Evolutionary conservation across 139 green algal genomes (phyloP), one percentile per base, ranked within the genome.

Genomic region (Chlorella ohadii): DNA sequence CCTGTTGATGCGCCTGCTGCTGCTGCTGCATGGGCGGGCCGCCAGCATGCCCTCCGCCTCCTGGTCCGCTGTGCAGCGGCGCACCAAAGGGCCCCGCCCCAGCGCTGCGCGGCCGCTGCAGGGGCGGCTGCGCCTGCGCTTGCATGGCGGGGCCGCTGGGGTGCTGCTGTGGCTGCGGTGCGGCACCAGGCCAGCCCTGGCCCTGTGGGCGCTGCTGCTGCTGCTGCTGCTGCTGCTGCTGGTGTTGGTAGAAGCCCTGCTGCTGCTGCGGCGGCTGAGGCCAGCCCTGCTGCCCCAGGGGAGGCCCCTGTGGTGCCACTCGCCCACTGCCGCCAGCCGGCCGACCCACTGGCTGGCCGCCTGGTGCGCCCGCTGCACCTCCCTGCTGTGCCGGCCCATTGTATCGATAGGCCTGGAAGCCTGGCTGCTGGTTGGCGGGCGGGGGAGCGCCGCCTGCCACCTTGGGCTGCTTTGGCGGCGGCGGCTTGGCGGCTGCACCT

Each of bases 41-140:
- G 22, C 51, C 51, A 23, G 51, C 15, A 59, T 19, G 15, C 20
- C 63, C 6, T 16, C n/a, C 25, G 9, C 61, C n/a, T 61, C 76
- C 1, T 39, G 44, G 44, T 6, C 44, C 44, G 44, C 44, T 11
- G 11, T 55, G 51, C 39, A 34, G 44, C 41, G 2, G 39, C 27
- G 19, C 63, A 63, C 78, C 63, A 75, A 83, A 74, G 9, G 78
- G 78, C 4, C 78, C 78, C 4, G 78, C 78, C 3, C 63, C 73
- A 19, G 78, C 63, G 17, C 63, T 65, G 27, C 78, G 78, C 4
- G 78, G 39, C 16, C n/a, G 25, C 1, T 20, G 63, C 39, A 56
- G 33, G 55, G 44, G 59, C 41, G 64, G 64, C 63, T 70, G 59
- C 41, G 28, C 34, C 38, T 82, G 77, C 31, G 61, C 36, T 33